phyloP scores from a whole-genome alignment of 2,329 filamentous ascomycete genomes.

The Chaetomium sp. region DNA sequence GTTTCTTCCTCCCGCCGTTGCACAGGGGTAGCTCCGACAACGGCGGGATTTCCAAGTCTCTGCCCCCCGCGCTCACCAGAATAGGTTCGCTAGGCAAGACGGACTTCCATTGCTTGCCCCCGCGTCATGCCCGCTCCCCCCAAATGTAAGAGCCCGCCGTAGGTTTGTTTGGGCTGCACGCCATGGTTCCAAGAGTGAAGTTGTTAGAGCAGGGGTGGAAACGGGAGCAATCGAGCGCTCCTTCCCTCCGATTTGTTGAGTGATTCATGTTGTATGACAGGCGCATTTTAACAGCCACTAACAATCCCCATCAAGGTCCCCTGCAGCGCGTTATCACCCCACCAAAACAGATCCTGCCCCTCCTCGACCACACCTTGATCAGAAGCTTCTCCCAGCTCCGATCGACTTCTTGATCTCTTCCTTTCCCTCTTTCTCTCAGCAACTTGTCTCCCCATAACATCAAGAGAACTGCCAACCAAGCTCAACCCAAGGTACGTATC shows the following conservation, averaged over 20 bases:
- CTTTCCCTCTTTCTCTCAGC: constrained; percentile 16
- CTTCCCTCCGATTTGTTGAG: constrained; percentile 22
- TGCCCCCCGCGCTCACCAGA: constrained; percentile 21
- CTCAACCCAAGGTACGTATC: constrained; percentile 27
- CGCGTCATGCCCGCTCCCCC: background rate
- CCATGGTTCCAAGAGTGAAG: background rate
- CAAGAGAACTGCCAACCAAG: constrained; percentile 22
- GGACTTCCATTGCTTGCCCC: background rate
- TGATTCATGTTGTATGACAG: constrained; percentile 13
- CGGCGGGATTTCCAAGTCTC: constrained; percentile 15
- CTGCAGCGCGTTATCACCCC: constrained; percentile 32
- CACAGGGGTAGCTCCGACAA: constrained; percentile 27
- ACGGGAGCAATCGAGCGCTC: background rate
- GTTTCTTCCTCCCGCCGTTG: background rate
- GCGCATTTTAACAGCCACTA: constrained; percentile 28
- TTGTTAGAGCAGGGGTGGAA: constrained; percentile 22
- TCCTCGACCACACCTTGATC: constrained; percentile 28
- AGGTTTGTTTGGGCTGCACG: constrained; percentile 6
- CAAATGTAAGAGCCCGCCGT: constrained; percentile 1
- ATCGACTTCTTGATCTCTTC: constrained; percentile 24
- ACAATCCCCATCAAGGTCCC: constrained; percentile 21
- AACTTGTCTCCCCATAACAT: constrained; percentile 16
- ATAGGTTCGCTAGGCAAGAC: constrained; percentile 7
- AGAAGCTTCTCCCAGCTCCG: constrained; percentile 28
- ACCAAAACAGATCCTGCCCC: constrained; percentile 34